phyloP scores from a whole-genome alignment of 2,329 filamentous ascomycete genomes.

The Colletotrichum eleusines region DNA sequence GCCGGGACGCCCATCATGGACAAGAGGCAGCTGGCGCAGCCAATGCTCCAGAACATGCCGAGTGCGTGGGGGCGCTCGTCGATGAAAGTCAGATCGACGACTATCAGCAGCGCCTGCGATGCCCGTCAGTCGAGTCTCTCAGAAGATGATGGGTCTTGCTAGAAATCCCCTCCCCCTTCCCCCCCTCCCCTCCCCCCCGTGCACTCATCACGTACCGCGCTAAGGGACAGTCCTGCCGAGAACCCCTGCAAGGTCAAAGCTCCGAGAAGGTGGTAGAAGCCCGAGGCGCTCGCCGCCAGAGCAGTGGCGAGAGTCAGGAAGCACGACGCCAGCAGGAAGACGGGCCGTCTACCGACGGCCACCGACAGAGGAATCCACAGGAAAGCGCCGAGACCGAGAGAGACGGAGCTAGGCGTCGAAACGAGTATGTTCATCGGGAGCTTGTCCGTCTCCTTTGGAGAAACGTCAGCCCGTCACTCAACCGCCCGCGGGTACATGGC shows the following conservation, averaged over 20 bases:
- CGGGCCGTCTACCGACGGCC: conserved; percentile 53
- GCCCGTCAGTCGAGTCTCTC: conserved; percentile 1
- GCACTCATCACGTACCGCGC: conserved; percentile 45
- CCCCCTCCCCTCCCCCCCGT: too few species aligned
- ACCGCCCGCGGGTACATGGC: too few species aligned
- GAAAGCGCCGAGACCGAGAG: conserved; percentile 52
- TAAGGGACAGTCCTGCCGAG: conserved; percentile 49
- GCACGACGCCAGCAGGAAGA: conserved; percentile 48
- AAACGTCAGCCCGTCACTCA: conserved; percentile 41
- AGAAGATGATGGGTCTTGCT: not conserved
- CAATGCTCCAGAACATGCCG: conserved; percentile 51
- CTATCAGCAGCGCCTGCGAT: conserved; percentile 49
- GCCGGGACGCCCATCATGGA: conserved; percentile 47
- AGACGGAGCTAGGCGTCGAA: conserved; percentile 45
- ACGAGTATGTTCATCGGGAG: conserved; percentile 30
- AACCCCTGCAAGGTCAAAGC: conserved; percentile 51
- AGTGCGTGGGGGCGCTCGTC: conserved; percentile 52
- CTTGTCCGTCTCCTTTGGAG: conserved; percentile 7
- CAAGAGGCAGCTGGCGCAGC: conserved; percentile 46
- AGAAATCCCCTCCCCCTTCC: not conserved
- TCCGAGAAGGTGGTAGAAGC: conserved; percentile 47
- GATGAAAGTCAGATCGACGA: conserved; percentile 56
- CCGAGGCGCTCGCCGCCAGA: conserved; percentile 46
- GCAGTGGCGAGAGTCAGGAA: conserved; percentile 39
- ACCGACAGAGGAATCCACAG: conserved; percentile 54